Base-by-base conservation (phyloP, 2,329 filamentous ascomycete genomes). In the Blastomyces silverae region DNA sequence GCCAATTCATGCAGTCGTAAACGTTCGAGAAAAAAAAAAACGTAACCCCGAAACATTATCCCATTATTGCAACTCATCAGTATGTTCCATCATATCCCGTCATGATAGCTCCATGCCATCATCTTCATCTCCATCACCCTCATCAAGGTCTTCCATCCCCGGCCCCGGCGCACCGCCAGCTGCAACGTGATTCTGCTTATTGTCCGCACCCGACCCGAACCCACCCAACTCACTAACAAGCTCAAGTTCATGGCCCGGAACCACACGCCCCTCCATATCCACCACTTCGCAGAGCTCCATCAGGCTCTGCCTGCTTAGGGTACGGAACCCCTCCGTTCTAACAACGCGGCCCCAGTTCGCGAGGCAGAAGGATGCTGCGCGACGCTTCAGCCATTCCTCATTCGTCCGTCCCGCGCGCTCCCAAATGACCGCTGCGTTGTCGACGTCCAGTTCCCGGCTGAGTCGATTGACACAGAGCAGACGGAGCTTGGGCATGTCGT, bases 351-450 rank as follows among this genome's bases (percentile, higher is more conserved):
- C 94, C 92, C 94, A 99, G 76, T 97, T 91, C 50, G 89, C 89
- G 77, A 99, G 85, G 74, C 92, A 97, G 77, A 95, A 97, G 58
- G 83, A 83, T 0, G 92, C 92, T 0, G 94, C 91, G 63, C 93
- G 88, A 71, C 90, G 90, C 75, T 92, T 90, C 50, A 99, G 83
- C 92, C 92, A 97, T 63, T 96, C 91, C 77, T 99, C 94, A 70
- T 88, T 90, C 20, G 94, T 93, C 17, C 93, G 86, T 8, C 89
- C 89, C 1, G 94, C 92, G 69, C 92, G 91, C 76, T 97, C 92
- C 92, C 95, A 99, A 64, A 96, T 92, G 70, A 95, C 89, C 68
- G 94, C 96, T 2, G 93, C 93, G 73, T 97, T 92, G 66, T 96
- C 91, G 50, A 97, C 89, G 73, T 97, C 93, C 2, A 99, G 84